Percentiles rank a stretch among this genome's conserved stretches.
Evolutionary conservation across 1,284 basidiomycete species (phyloP).

Genomic region (Heliocybe sulcata): DNA sequence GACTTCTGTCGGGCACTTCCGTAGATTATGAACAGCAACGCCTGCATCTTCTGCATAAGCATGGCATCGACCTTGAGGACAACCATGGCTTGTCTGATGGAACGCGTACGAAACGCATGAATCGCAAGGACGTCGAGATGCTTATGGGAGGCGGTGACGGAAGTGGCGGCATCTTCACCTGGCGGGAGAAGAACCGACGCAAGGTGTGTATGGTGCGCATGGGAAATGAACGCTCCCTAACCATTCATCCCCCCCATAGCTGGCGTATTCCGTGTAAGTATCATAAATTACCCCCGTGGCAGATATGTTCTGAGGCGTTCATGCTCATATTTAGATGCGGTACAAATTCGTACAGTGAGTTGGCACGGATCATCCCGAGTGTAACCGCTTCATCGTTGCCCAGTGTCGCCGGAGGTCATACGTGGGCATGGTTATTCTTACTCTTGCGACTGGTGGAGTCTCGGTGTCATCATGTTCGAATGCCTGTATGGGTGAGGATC

Average conservation of each 20-base stretch:
- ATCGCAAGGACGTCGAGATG: conserved; percentile 70
- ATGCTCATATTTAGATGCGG: conserved; percentile 47
- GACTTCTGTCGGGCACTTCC: conserved; percentile 7
- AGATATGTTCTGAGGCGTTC: neutral
- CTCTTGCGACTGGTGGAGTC: conserved; percentile 97
- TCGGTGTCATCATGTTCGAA: conserved; percentile 91
- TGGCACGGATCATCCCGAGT: conserved; percentile 4
- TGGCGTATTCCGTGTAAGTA: conserved; percentile 91
- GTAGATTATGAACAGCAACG: conserved; percentile 93
- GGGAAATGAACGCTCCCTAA: neutral
- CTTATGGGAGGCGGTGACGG: conserved; percentile 76
- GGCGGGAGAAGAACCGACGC: conserved; percentile 89
- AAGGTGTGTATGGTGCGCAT: conserved; percentile 43
- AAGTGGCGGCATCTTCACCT: conserved; percentile 80
- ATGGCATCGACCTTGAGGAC: conserved; percentile 93
- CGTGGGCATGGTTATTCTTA: conserved; percentile 90
- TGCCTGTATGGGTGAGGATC: conserved; percentile 75
- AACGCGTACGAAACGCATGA: conserved; percentile 65
- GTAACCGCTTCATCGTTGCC: conserved; percentile 17
- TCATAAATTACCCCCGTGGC: conserved; percentile 3
- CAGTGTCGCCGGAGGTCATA: conserved; percentile 94
- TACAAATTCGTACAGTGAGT: conserved; percentile 87
- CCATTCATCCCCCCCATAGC: conserved; percentile 28
- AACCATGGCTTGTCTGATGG: conserved; percentile 55
- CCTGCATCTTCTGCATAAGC: conserved; percentile 80